phyloP scores from a whole-genome alignment of 352 stramenopile species.

The Hyaloperonospora brassicae region DNA sequence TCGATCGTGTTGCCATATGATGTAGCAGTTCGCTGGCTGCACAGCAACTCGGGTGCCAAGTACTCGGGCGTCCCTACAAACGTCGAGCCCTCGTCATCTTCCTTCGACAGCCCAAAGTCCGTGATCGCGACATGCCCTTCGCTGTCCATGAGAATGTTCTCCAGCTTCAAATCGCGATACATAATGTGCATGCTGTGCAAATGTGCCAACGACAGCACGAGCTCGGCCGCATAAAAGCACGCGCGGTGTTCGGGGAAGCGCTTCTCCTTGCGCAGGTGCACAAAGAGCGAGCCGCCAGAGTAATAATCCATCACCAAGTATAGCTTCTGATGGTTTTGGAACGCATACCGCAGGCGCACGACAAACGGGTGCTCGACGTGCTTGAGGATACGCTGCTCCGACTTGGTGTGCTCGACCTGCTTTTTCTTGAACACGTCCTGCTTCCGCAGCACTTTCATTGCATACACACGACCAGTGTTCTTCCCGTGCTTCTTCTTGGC shows the following conservation, averaged over 20 bases:
- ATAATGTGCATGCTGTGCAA: constrained; percentile 85
- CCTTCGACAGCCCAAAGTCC: constrained; percentile 85
- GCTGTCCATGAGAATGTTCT: constrained; percentile 86
- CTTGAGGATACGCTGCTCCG: constrained; percentile 84
- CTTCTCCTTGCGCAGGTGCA: constrained; percentile 75
- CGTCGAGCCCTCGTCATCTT: constrained; percentile 76
- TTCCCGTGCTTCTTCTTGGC: constrained; percentile 69
- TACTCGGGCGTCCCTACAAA: constrained; percentile 83
- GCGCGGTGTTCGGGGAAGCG: constrained; percentile 57
- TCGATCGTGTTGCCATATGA: constrained; percentile 84
- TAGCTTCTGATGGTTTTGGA: constrained; percentile 85
- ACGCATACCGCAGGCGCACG: constrained; percentile 80
- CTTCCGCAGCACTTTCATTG: constrained; percentile 87
- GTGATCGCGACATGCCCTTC: constrained; percentile 80
- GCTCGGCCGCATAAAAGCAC: constrained; percentile 82
- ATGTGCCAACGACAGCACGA: constrained; percentile 74
- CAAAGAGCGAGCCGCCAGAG: constrained; percentile 75
- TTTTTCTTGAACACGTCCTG: constrained; percentile 82
- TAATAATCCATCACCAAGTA: constrained; percentile 89
- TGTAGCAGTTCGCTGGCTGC: constrained; percentile 54
- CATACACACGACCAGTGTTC: constrained; percentile 70
- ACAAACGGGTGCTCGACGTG: constrained; percentile 85
- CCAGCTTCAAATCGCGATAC: constrained; percentile 86
- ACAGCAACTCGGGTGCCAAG: constrained; percentile 71
- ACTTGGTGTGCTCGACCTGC: constrained; percentile 84